Base-by-base conservation (phyloP, 164 flowering plant species). In the Vitis amurensis region DNA sequence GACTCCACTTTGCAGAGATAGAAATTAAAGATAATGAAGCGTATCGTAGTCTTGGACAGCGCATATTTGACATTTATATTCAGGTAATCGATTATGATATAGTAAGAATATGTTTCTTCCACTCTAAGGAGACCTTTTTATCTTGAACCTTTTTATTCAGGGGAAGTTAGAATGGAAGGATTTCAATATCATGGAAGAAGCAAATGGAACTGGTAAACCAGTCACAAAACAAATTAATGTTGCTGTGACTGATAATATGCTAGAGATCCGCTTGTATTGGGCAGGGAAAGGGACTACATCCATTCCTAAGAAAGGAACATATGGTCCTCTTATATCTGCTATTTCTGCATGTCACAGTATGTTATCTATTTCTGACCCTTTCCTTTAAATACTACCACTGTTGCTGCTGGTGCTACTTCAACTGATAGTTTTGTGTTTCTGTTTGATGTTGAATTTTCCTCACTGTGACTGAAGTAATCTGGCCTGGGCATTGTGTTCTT, bases 1-100 rank as follows among this genome's bases (percentile, higher is more conserved):
- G 62, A 8, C 93, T 90, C 4, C 88, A 85, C 66, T 90, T 91
- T 77, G 89, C 91, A 9, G 97, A 91, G 83, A 83, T 91, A 70
- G 68, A 71, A 19, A 84, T 91, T 73, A 78, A 83, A 44, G 72
- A 84, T 70, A 86, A 79, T 62, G 61, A 57, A 47, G 82, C 86
- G 27, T 91, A 67, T 72, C 66, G 16, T 29, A 87, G 92, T 66
- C 87, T 91, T 16, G 94, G 94, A 47, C 87, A 68, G 72, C 90
- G 94, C 13, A 17, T 86, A 52, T 91, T 89, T 76, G 89, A 90
- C 71, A 73, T 91, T 55, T 87, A 84, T 69, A 74, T 89, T 72
- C 94, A 89, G 89, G 94, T 89, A 75, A 62, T 30, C 63, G 53
- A 1, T 50, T 29, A 49, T 29, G 7, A 0, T 37, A 61, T 19